A percentile compares a stretch with the other conserved stretches of the same genome.
These are phyloP conservation scores for Drechslerella coelobrocha DNA, from an alignment of 2,329 filamentous ascomycete species.

Conservation along the genomic window DNA sequence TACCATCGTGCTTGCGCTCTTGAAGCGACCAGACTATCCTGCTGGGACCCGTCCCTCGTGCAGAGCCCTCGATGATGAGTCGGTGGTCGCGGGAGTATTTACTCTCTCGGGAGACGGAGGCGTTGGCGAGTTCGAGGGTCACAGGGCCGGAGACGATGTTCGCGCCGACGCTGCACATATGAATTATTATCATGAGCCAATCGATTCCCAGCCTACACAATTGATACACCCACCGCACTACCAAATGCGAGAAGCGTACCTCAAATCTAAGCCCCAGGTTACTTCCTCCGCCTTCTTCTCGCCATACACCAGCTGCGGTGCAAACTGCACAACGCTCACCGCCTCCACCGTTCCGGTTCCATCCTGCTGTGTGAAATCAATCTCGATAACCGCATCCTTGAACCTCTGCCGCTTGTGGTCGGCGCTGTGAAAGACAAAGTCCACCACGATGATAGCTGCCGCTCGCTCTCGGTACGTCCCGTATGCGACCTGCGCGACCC, in stretches of 20 bases:
- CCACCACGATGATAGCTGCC: conserved; percentile 27
- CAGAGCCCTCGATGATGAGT: conserved; percentile 34
- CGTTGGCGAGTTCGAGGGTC: conserved; percentile 35
- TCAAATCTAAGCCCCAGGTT: conserved; percentile 38
- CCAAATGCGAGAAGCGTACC: too few relatives aligned
- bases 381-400: conserved; percentile 40
- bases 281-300: conserved; percentile 43
- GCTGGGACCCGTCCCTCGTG: conserved; percentile 18
- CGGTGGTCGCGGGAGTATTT: conserved; percentile 40
- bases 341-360: conserved; percentile 4
- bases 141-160: conserved; percentile 32
- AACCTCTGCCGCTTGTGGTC: conserved; percentile 37
- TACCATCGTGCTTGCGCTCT: conserved; percentile 40
- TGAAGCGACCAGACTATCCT: conserved; percentile 37
- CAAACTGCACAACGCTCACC: conserved; percentile 35
- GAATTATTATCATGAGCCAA: not conserved
- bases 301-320: conserved; percentile 34
- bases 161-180: conserved; percentile 18
- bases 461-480: conserved; percentile 21
- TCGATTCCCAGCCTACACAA: too few relatives aligned
- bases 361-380: conserved; percentile 34
- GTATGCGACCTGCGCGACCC: conserved; percentile 21
- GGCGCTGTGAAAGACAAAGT: conserved; percentile 35
- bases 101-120: conserved; percentile 20
- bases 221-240: too few relatives aligned